Percentiles rank a stretch among this genome's conserved stretches.
These are phyloP conservation scores for Proteromonas lacertae DNA, from an alignment of 352 stramenopile genomes.

Conservation along the genomic window DNA sequence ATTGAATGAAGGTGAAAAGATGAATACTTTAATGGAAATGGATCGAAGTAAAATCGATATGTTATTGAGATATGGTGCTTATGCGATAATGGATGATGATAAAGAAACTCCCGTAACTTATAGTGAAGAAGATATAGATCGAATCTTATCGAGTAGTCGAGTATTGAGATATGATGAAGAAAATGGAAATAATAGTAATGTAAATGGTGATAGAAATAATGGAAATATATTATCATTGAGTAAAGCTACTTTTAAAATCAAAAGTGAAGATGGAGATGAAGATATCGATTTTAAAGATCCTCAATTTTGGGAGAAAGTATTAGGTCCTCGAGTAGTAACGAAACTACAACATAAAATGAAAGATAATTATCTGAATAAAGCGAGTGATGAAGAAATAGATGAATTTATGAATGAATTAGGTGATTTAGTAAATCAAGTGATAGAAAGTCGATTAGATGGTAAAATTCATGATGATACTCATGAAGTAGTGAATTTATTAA, in stretches of 20 bases:
- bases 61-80: conserved; percentile 63
- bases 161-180: conserved; percentile 15
- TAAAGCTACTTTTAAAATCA: conserved; percentile 49
- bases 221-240: conserved; percentile 18
- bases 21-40: not conserved
- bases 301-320: conserved; percentile 48
- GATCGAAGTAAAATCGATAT: conserved; percentile 37
- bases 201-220: conserved; percentile 11
- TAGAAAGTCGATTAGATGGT: too few relatives aligned
- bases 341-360: too few relatives aligned
- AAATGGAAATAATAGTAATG: too few relatives aligned
- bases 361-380: too few relatives aligned
- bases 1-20: conserved; percentile 60
- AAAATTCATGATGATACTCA: too few relatives aligned
- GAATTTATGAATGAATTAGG: too few relatives aligned
- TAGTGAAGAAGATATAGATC: conserved; percentile 68
- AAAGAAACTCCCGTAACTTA: conserved; percentile 50
- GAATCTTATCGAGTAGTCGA: conserved; percentile 23
- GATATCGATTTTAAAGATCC: conserved; percentile 70
- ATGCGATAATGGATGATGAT: conserved; percentile 64
- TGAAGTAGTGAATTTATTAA: too few relatives aligned
- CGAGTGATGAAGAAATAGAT: too few relatives aligned
- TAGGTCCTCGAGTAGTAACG: too few relatives aligned
- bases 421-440: too few relatives aligned
- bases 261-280: conserved; percentile 34